Conservation (phyloP, 2,329 filamentous ascomycete genomes). For the Scedosporium apiospermum region DNA sequence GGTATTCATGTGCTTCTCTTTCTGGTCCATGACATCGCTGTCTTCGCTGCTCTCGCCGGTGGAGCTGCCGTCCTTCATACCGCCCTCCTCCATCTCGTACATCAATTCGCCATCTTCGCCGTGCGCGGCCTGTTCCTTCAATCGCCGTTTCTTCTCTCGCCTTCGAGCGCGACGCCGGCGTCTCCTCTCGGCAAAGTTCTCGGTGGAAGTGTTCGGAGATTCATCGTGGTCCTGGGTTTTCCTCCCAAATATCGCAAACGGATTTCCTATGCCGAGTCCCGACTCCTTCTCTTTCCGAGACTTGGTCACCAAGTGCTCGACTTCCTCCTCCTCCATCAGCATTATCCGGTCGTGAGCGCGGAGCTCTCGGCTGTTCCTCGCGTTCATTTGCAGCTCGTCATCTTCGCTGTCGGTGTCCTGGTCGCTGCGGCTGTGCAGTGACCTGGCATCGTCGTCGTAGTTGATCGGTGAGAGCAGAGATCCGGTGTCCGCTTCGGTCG, state of each 20-base stretch:
- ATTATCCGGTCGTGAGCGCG: conserved; percentile 61
- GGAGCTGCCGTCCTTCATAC: conserved; percentile 55
- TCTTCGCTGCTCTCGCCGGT: conserved; percentile 54
- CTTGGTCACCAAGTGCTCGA: conserved; percentile 49
- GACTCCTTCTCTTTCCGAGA: conserved; percentile 39
- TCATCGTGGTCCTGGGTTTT: conserved; percentile 20
- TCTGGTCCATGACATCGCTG: conserved; percentile 49
- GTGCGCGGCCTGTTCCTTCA: conserved; percentile 42
- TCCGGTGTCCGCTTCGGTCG: conserved; percentile 17
- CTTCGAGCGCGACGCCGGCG: conserved; percentile 38
- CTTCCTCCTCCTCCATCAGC: conserved; percentile 66
- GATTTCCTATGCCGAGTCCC: conserved; percentile 21
- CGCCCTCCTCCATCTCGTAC: conserved; percentile 85
- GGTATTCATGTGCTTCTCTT: conserved; percentile 38
- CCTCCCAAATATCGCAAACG: conserved; percentile 4
- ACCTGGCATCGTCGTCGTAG: conserved; percentile 62
- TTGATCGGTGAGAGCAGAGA: conserved; percentile 53
- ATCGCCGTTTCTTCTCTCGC: conserved; percentile 41
- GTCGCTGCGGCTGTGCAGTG: conserved; percentile 56
- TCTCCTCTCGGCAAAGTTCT: conserved; percentile 42
- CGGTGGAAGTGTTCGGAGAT: conserved; percentile 33
- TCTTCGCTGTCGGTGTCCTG: conserved; percentile 72
- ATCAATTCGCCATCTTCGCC: conserved; percentile 69
- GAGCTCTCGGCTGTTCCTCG: conserved; percentile 60
- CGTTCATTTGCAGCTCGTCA: conserved; percentile 55